Evolutionary conservation across 495 filamentous ascomycete genomes (phyloP).

Genomic region (Daldinia caldariorum): DNA sequence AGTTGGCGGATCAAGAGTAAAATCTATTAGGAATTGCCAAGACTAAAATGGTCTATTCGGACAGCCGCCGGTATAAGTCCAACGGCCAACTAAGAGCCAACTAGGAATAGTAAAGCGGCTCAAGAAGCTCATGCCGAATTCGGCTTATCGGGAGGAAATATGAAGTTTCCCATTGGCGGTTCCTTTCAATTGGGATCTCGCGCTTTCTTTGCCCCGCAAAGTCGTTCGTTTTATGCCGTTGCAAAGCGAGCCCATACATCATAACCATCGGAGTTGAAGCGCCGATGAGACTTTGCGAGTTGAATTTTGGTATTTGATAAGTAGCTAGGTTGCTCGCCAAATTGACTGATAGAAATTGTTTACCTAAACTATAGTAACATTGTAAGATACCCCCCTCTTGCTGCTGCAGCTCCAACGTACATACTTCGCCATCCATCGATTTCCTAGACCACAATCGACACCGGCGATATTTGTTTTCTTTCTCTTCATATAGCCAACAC

Average conservation of each 20-base stretch:
- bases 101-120: slow-evolving; percentile 15
- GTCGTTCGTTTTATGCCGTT: slow-evolving; percentile 30
- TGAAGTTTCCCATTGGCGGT: slow-evolving; percentile 29
- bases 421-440: background rate
- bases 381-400: background rate
- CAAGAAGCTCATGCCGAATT: slow-evolving; percentile 41
- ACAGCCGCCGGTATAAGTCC: background rate
- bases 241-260: slow-evolving; percentile 43
- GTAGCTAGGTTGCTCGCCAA: slow-evolving; percentile 15
- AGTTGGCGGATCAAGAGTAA: background rate
- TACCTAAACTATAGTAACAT: background rate
- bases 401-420: background rate
- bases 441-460: background rate
- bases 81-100: background rate
- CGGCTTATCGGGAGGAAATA: slow-evolving; percentile 35
- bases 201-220: slow-evolving; percentile 29
- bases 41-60: background rate
- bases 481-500: slow-evolving; percentile 4
- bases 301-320: slow-evolving; percentile 22
- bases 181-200: slow-evolving; percentile 31
- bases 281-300: slow-evolving; percentile 36
- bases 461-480: background rate
- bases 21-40: slow-evolving; percentile 3
- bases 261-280: slow-evolving; percentile 36
- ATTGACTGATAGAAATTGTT: background rate